Base-by-base conservation (phyloP, 345 rosid species). In the Acer campestre region DNA sequence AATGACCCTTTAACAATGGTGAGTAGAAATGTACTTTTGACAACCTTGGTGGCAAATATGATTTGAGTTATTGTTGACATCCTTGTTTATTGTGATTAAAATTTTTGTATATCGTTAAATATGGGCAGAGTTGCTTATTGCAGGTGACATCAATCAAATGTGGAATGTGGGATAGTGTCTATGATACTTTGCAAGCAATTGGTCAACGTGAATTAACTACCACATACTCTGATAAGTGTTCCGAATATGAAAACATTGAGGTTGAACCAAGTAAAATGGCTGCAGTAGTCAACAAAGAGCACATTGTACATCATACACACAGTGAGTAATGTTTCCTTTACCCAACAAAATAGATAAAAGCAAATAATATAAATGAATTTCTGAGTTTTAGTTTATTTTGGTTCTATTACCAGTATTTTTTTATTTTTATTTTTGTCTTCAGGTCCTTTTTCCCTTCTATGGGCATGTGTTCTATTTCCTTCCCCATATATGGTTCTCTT, bases 81-180 rank as follows among this genome's bases (percentile, higher is more conserved):
- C 35, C 22, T 74, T 76, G 11, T 68, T 27, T 23, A 6, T 69
- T 51, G n/a, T 69, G 22, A 56, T 78, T 10, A 18, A 8, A 29
- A 17, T 17, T 42, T 18, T 72, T 77, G 35, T 61, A 29, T 55
- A 44, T 66, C 17, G 63, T 67, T 29, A 71, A 23, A 78, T 76
- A 29, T 53, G 70, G 29, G 49, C 17, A 53, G 66, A 27, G 53
- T 25, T 75, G 22, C 56, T 51, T 80, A 70, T 82, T 84, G 61
- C 84, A 95, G 99, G 94, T 95, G 75, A 75, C 83, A 71, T 91
- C 99, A 71, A 88, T 95, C 71, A 92, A 84, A 89, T 80, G 62
- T 72, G 97, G 96, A 73, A 85, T 87, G 88, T 93, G 94, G 89
- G 97, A 95, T 87, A 95, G 93, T 73, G 86, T 90, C 64, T 92